phyloP scores from a whole-genome alignment of 2,329 filamentous ascomycete species.

The Emmonsiellopsis sp. region DNA sequence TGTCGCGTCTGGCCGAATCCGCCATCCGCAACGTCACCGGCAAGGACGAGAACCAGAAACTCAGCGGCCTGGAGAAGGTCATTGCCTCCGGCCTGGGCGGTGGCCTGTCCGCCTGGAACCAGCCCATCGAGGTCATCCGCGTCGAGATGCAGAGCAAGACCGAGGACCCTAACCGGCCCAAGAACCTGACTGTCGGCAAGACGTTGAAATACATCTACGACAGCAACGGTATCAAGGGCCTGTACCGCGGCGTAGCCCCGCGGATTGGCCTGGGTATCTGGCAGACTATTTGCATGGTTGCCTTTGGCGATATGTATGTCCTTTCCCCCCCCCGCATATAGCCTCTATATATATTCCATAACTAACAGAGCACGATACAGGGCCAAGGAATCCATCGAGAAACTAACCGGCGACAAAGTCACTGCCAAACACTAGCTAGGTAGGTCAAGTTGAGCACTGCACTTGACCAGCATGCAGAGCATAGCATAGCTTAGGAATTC shows the following conservation, averaged over 20 bases:
- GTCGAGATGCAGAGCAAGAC: conserved; percentile 99
- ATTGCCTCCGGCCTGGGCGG: conserved; percentile 77
- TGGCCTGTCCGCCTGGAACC: conserved; percentile 96
- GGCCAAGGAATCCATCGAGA: conserved; percentile 57
- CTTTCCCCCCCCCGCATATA: conserved; percentile 2
- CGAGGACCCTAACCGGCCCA: conserved; percentile 91
- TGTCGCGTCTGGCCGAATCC: conserved; percentile 82
- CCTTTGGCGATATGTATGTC: conserved; percentile 90
- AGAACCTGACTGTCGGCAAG: conserved; percentile 96
- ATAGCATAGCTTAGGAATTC: no score
- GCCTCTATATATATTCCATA: conserved; percentile 8
- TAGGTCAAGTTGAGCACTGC: conserved; percentile 27
- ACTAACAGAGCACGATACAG: conserved; percentile 30
- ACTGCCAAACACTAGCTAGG: conserved; percentile 54
- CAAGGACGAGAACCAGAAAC: conserved; percentile 72
- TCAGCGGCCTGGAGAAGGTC: conserved; percentile 78
- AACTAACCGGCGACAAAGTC: conserved; percentile 53
- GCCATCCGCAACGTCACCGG: conserved; percentile 69
- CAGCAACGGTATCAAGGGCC: conserved; percentile 76
- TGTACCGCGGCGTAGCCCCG: conserved; percentile 92
- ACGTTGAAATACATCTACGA: conserved; percentile 76
- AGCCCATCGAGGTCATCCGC: conserved; percentile 98
- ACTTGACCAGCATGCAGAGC: conserved; percentile 11
- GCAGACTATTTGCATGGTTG: conserved; percentile 99
- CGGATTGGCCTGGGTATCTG: conserved; percentile 92